Base-by-base conservation (phyloP, 176 grass and related monocot genomes). In the Stipa capillata region DNA sequence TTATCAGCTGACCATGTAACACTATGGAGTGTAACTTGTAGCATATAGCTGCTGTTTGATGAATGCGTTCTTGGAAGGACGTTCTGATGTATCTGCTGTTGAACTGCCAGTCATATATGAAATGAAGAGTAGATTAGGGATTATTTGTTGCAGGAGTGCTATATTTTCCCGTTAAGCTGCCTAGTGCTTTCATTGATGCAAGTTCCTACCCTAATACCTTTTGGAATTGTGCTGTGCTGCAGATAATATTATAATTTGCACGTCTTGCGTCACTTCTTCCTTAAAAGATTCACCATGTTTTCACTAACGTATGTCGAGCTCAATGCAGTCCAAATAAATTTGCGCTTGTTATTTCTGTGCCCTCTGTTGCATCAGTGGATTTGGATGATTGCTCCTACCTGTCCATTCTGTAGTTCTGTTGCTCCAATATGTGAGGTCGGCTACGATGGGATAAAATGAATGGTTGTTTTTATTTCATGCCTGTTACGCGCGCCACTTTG, bases 1-100 rank as follows among this genome's bases (percentile, higher is more conserved):
- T n/a, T 37, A 45, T 80, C 36, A 66, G 84, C 61, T 73, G 58
- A 61, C 35, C 25, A 65, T 79, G 45, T 55, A 65, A 44, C 50
- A 32, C 66, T 20, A 17, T 49, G 16, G 41, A 55, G 7, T 32
- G 48, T 54, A 44, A 8, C 10, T 32, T 20, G 18, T 52, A 1
- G 24, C 21, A 18, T 54, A 0, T 16, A 67, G 11, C 40, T 55
- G 18, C 35, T 13, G 27, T 17, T 23, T 43, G 28, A 39, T 53
- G 24, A 29, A 68, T 43, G 63, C 25, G 6, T 28, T 54, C 16
- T 69, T 56, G 1, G 37, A 52, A 7, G 49, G 8, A 6, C 10
- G 0, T 53, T 54, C 39, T 69, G 50, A 28, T 80, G 25, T 44
- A 69, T 69, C 16, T 29, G 5, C 37, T 1, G 14, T 21, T 57